phyloP scores from a whole-genome alignment of 352 stramenopile genomes.

The Pythium vanterpoolii region DNA sequence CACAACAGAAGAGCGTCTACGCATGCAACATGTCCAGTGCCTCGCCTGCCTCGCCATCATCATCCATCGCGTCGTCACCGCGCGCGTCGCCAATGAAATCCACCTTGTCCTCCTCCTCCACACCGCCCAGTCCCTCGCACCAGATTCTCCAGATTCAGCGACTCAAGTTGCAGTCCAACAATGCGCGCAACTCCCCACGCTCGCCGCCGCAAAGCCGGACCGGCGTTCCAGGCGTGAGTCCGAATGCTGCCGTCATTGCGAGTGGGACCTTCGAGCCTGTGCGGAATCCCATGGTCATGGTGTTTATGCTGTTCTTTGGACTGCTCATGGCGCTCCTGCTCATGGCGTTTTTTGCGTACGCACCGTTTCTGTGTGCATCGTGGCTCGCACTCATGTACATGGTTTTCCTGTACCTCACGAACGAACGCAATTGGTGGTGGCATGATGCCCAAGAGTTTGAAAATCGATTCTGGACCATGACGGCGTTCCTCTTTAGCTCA shows the following conservation, averaged over 20 bases:
- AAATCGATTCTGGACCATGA: conserved; percentile 97
- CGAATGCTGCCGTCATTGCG: not conserved
- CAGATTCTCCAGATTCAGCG: conserved; percentile 47
- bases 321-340: conserved; percentile 61
- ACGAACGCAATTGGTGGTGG: conserved; percentile 82
- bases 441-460: conserved; percentile 94
- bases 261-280: conserved; percentile 33
- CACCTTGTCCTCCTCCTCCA: too few relatives aligned
- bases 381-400: conserved; percentile 83
- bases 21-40: conserved; percentile 10
- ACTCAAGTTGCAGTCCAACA: conserved; percentile 31
- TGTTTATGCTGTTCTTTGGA: conserved; percentile 63
- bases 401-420: conserved; percentile 77
- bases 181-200: not conserved
- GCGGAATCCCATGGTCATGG: conserved; percentile 63
- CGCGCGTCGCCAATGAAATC: conserved; percentile 7
- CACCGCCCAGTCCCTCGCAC: conserved; percentile 23
- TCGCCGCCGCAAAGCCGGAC: conserved; percentile 7
- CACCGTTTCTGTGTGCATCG: conserved; percentile 72
- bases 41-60: not conserved
- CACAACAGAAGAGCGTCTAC: conserved; percentile 21
- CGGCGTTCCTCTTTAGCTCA: conserved; percentile 90
- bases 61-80: conserved; percentile 3
- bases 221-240: not conserved
- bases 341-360: conserved; percentile 82